These are phyloP conservation scores for Datura wrightii DNA, from an alignment of 257 asterid genomes.

Conservation along the genomic window DNA sequence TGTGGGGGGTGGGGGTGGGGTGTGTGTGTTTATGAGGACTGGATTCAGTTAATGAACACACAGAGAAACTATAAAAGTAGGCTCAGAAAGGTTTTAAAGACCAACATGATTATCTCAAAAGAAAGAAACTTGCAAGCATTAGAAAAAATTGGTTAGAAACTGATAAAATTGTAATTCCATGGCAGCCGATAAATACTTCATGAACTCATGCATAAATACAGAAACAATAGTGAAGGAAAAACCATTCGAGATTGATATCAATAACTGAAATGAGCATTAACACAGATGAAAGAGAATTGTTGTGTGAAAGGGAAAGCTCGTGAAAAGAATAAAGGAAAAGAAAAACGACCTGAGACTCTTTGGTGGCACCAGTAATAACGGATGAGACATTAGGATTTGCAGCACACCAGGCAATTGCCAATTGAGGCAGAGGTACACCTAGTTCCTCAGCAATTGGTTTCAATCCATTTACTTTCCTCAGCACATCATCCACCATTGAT, in stretches of 20 bases:
- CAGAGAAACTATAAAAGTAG: background rate
- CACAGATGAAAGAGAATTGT: background rate
- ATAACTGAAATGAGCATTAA: background rate
- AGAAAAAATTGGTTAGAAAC: background rate
- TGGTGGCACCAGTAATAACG: conserved; percentile 97
- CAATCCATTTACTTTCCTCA: conserved; percentile 75
- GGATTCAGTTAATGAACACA: background rate
- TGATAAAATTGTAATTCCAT: background rate
- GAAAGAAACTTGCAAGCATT: background rate
- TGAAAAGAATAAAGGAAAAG: conserved; percentile 25
- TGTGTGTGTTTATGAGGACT: background rate
- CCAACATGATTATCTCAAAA: conserved; percentile 1
- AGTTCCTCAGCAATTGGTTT: conserved; percentile 90
- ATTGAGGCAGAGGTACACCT: conserved; percentile 86
- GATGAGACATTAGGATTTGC: conserved; percentile 93
- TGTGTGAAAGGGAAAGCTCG: background rate
- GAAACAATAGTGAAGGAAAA: background rate
- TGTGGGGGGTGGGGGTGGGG: too few relatives aligned
- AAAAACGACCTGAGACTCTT: conserved; percentile 75
- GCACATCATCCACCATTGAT: conserved; percentile 85
- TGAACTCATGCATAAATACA: background rate
- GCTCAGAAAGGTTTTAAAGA: background rate
- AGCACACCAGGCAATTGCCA: conserved; percentile 99
- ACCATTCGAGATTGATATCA: background rate
- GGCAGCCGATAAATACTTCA: background rate